Evolutionary conservation across 2,329 filamentous ascomycete species (phyloP).

Genomic region (Ascochyta fabae): DNA sequence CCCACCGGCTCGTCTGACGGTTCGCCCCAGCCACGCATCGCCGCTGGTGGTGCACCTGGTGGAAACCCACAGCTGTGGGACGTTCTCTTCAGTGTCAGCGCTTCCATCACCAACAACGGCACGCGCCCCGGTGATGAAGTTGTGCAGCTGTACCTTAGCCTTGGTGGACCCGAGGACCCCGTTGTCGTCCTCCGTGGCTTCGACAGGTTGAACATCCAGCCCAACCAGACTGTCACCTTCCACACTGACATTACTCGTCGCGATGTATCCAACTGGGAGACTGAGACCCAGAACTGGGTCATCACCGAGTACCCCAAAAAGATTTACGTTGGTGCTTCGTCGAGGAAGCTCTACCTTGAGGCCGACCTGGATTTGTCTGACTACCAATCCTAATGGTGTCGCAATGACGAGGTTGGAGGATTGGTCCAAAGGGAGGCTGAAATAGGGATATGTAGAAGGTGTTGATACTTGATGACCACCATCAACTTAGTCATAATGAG

Average conservation of each 20-base stretch:
- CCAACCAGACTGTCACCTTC: conserved; percentile 73
- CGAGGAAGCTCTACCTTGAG: conserved; percentile 62
- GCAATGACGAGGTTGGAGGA: not conserved
- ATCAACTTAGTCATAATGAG: conserved; percentile 9
- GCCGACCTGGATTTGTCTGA: conserved; percentile 33
- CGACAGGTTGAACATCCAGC: conserved; percentile 73
- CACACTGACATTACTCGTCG: conserved; percentile 73
- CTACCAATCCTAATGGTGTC: conserved; percentile 11
- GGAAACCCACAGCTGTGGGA: conserved; percentile 72
- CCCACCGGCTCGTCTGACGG: conserved; percentile 64
- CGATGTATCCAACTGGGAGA: conserved; percentile 89
- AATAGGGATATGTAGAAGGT: not conserved
- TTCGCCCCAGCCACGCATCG: conserved; percentile 62
- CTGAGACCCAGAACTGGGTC: conserved; percentile 81
- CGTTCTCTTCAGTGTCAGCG: conserved; percentile 70
- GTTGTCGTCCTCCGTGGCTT: conserved; percentile 76
- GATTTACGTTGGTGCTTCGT: conserved; percentile 65
- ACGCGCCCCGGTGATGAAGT: conserved; percentile 70
- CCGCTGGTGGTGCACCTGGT: conserved; percentile 69
- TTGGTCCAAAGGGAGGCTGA: not conserved
- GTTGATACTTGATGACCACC: not conserved
- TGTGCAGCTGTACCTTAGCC: conserved; percentile 76
- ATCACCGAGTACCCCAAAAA: conserved; percentile 63
- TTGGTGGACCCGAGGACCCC: conserved; percentile 78
- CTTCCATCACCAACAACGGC: conserved; percentile 76